Conservation (phyloP, 768 basidiomycete genomes). For the Tulasnella sp. region DNA sequence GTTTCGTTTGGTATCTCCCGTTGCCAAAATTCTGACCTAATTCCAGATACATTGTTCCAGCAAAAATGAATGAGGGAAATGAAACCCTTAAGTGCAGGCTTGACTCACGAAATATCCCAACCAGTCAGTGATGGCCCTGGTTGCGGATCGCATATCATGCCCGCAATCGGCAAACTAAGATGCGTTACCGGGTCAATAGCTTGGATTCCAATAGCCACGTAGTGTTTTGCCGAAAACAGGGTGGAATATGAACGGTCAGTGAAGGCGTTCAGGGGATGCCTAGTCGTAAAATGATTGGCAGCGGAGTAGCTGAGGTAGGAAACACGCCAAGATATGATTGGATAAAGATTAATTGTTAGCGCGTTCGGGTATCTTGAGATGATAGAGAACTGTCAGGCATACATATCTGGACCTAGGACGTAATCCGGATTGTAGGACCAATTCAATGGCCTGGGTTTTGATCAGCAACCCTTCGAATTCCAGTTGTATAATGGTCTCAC, state of each 20-base stretch:
- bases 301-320: neutral
- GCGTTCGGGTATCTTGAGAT: neutral
- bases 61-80: neutral
- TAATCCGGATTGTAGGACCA: neutral
- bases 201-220: neutral
- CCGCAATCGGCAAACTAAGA: neutral
- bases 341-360: neutral
- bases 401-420: neutral
- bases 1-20: neutral
- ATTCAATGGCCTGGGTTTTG: neutral
- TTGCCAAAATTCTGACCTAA: neutral
- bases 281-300: neutral
- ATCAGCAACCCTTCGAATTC: neutral
- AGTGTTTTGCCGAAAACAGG: neutral
- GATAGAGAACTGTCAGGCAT: neutral
- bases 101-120: neutral
- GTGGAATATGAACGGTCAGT: neutral
- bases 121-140: neutral
- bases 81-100: neutral
- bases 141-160: neutral
- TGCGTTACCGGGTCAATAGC: neutral
- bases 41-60: neutral
- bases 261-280: neutral
- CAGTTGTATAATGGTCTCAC: neutral
- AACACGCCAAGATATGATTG: no score